These are phyloP conservation scores for Mortierella sp. DNA, from an alignment of 371 early-diverging fungal species.

Conservation along the genomic window DNA sequence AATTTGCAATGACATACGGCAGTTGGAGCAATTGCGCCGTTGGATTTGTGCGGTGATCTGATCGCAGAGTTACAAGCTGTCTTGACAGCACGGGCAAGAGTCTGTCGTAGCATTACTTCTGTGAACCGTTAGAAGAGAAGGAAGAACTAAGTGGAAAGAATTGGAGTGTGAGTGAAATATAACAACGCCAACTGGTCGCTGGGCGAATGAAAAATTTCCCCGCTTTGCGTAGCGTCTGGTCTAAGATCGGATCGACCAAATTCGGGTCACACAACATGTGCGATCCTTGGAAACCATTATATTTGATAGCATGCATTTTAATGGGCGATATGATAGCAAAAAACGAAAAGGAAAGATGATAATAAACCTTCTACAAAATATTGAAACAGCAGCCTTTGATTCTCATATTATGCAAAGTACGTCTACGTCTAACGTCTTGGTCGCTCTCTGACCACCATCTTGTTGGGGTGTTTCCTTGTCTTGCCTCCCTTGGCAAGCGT, in stretches of 20 bases:
- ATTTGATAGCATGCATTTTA: too few species aligned
- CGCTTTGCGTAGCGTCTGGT: background rate
- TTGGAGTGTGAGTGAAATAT: too few species aligned
- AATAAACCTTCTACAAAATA: background rate
- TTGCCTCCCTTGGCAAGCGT: slow-evolving; percentile 96
- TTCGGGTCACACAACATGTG: background rate
- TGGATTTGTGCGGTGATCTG: slow-evolving; percentile 2
- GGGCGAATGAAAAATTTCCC: slow-evolving; percentile 21
- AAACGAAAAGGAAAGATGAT: background rate
- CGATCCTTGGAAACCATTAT: background rate
- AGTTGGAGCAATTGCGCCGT: background rate
- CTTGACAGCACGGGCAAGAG: slow-evolving; percentile 22
- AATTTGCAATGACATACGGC: slow-evolving; percentile 5
- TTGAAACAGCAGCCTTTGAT: background rate
- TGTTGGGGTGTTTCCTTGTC: slow-evolving; percentile 84
- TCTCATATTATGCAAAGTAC: background rate
- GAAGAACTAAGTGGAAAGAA: background rate
- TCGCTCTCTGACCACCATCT: slow-evolving; percentile 83
- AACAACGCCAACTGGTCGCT: too few species aligned
- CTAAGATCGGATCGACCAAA: background rate
- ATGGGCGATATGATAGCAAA: background rate
- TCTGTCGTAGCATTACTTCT: slow-evolving; percentile 31
- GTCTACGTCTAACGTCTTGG: slow-evolving; percentile 71
- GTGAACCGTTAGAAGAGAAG: background rate
- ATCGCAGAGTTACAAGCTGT: slow-evolving; percentile 4